phyloP scores from a whole-genome alignment of 768 basidiomycete genomes.

The Tricholoma matsutake region DNA sequence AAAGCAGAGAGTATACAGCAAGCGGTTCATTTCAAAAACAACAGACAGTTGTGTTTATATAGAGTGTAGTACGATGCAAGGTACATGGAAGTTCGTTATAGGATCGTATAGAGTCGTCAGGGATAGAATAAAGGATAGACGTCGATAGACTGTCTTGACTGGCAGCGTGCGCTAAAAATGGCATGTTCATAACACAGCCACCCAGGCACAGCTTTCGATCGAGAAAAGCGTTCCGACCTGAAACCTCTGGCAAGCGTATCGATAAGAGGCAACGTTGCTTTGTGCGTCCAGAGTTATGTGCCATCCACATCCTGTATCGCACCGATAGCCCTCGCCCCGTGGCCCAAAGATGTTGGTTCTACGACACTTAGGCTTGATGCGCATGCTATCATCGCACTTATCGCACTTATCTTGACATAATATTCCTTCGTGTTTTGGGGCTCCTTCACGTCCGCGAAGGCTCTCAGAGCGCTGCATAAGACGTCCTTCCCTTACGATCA shows the following conservation, averaged over 20 bases:
- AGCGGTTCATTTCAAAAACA: not conserved
- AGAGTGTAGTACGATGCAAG: not conserved
- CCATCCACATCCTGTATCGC: not conserved
- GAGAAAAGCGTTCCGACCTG: too few species aligned
- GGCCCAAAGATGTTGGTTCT: too few species aligned
- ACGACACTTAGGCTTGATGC: not conserved
- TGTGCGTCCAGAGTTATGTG: not conserved
- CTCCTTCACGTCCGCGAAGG: not conserved
- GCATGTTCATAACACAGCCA: not conserved
- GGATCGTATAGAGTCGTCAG: conserved; percentile 13
- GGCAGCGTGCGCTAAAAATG: not conserved
- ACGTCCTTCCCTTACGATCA: not conserved
- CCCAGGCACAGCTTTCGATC: not conserved
- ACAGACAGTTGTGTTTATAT: conserved; percentile 7
- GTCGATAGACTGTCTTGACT: not conserved
- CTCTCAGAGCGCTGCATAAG: not conserved
- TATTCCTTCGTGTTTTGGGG: not conserved
- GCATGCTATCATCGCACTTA: not conserved
- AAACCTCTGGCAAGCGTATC: not conserved
- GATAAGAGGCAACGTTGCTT: not conserved
- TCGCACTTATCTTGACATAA: not conserved
- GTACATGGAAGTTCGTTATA: conserved; percentile 18
- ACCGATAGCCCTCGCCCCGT: not conserved
- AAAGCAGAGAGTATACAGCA: conserved; percentile 16
- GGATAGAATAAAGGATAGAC: conserved; percentile 1